Evolutionary conservation across 495 filamentous ascomycete genomes (phyloP).

Genomic region (Sordaria brevicollis): DNA sequence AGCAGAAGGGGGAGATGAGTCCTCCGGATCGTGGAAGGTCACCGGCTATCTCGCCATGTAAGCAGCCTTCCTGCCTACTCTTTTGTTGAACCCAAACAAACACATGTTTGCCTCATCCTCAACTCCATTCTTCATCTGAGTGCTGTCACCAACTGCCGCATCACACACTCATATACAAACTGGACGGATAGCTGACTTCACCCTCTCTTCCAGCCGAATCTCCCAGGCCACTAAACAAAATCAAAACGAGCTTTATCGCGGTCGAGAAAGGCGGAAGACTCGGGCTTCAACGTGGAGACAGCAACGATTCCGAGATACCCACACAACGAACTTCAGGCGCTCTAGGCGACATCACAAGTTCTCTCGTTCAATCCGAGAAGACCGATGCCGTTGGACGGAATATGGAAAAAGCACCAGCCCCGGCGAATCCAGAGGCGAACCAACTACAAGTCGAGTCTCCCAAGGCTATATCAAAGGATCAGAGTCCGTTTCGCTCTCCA

Average conservation of each 20-base stretch:
- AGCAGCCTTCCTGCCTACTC: conserved; percentile 7
- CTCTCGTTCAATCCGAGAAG: conserved; percentile 21
- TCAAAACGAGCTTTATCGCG: conserved; percentile 75
- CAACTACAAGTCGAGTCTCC: conserved; percentile 24
- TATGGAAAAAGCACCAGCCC: conserved; percentile 17
- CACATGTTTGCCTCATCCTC: not conserved
- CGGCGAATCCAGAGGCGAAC: conserved; percentile 20
- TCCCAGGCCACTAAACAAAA: conserved; percentile 59
- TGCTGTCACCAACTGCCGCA: not conserved
- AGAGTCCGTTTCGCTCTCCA: conserved; percentile 2
- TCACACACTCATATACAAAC: not conserved
- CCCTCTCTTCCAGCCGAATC: conserved; percentile 18
- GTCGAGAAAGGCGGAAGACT: conserved; percentile 55
- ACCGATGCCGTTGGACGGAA: conserved; percentile 20
- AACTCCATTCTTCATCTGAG: not conserved
- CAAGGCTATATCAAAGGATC: conserved; percentile 3
- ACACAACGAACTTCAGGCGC: conserved; percentile 25
- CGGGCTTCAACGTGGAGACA: conserved; percentile 31
- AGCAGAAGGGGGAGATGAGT: conserved; percentile 54
- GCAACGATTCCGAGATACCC: conserved; percentile 31
- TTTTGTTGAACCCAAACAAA: no score
- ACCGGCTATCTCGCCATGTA: conserved; percentile 37
- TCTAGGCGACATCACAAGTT: conserved; percentile 22
- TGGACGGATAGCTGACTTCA: conserved; percentile 3
- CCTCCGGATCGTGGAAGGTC: conserved; percentile 68